Conservation (phyloP, 2,329 filamentous ascomycete genomes). For the Aspergillus sp. region DNA sequence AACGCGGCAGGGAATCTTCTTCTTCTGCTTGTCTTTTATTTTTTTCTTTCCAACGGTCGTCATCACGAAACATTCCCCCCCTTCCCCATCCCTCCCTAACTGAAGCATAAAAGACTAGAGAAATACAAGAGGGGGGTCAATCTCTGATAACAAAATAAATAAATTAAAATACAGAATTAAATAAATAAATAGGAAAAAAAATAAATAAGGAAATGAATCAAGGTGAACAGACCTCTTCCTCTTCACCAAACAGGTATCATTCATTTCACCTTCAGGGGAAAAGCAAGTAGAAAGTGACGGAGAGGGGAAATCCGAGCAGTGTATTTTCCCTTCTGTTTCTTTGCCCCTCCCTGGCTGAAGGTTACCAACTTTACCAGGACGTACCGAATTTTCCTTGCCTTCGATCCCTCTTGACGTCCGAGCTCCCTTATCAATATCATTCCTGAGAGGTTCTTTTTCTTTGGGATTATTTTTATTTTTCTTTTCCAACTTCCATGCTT, state of each 20-base stretch:
- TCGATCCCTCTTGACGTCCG: conserved; percentile 4
- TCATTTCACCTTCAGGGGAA: neutral
- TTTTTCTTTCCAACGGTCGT: neutral
- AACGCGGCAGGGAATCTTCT: conserved; percentile 4
- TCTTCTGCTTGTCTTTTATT: too few relatives aligned
- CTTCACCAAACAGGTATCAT: neutral
- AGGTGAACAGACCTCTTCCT: neutral
- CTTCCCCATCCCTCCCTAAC: too few relatives aligned
- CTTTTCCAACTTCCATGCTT: conserved; percentile 9
- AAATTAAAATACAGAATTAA: too few relatives aligned
- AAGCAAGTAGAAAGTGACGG: neutral
- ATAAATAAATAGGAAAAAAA: too few relatives aligned
- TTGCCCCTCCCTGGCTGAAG: conserved; percentile 1
- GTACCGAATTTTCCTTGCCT: conserved; percentile 7
- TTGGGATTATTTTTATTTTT: conserved; percentile 3
- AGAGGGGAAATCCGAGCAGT: neutral
- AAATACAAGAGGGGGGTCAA: neutral
- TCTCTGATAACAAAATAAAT: too few relatives aligned
- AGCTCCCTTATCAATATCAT: conserved; percentile 13
- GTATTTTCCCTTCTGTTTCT: neutral
- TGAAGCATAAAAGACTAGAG: neutral
- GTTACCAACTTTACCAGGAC: conserved; percentile 1
- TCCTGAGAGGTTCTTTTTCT: conserved; percentile 10
- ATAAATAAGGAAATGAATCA: too few relatives aligned
- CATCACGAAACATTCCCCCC: neutral